Base-by-base conservation (phyloP, 2,329 filamentous ascomycete genomes). In the Aspergillus transmontanensis region DNA sequence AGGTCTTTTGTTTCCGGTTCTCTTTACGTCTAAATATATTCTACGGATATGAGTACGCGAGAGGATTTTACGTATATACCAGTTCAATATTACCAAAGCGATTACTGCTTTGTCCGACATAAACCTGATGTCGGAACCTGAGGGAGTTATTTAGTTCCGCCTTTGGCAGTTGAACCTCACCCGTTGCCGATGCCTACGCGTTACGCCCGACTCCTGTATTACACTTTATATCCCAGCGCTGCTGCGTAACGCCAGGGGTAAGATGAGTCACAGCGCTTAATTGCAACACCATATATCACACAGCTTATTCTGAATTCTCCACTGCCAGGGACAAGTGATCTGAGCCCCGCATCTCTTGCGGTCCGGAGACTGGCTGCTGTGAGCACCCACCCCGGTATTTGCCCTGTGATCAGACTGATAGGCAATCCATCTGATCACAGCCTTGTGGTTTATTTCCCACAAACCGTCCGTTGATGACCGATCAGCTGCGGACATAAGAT, bases 281-380 rank as follows among this genome's bases (percentile, higher is more conserved):
- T 16, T 55, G 32, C n/a, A 55, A 28, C 21, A 55, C 51, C 12
- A 14, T 26, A 32, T 34, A 36, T 19, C 32, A 16, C 21, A 39
- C 32, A 57, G 32, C n/a, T 32, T 32, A 28, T 46, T 58, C 12
- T 30, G 4, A 12, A 34, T 34, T 21, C 26, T 58, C 51, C 34
- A 39, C 51, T 14, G 12, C 21, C 34, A 58, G 56, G 39, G 9
- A 36, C 45, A 58, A 39, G 32, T 55, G 21, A 23, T 39, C 51
- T 7, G 10, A 55, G 14, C 51, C 51, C 51, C 51, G 51, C 51
- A 55, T 55, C 32, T 39, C n/a, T 36, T 21, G 51, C 26, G n/a
- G n/a, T 55, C 34, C 32, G 16, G 51, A 19, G 32, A 55, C 51
- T 39, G 51, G 51, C 51, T 55, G n/a, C 51, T 55, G 32, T 39